Evolutionary conservation across 2,329 filamentous ascomycete genomes (phyloP), one percentile per base, ranked within the genome.

Genomic region (Trichoderma simmonsii): DNA sequence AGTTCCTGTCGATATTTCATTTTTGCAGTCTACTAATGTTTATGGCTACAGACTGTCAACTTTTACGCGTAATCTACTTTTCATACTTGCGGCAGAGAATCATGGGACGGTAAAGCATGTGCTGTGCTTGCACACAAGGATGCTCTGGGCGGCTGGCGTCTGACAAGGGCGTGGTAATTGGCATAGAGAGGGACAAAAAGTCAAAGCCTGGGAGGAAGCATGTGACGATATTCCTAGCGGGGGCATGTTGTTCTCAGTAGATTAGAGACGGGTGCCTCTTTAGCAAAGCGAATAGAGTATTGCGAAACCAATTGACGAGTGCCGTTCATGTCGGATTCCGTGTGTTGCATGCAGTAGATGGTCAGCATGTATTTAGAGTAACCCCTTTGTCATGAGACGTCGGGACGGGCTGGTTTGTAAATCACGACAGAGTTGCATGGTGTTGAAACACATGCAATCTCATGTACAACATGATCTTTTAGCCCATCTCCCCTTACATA

Each of bases 11-110:
- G 11, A 5, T 56, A 9, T 39, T 26, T 61, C 28, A 24, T 59
- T 21, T 3, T 21, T 30, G 30, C 36, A 56, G 18, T 18, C n/a
- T 18, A 36, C 71, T 75, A 51, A 74, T 51, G 12, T 28, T 34
- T 6, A 4, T 62, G 2, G 3, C 12, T 32, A 4, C 54, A 88
- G 86, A 89, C 87, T 36, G 87, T 89, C 83, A 89, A 87, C 79
- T 87, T 87, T 77, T 87, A 87, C 76, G 85, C 85, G 72, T 87
- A 82, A 81, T 73, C 39, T 63, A 26, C n/a, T 66, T 66, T 57
- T 54, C 57, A 43, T 59, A 69, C 57, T 70, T 70, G 69, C 39
- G 26, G 43, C 56, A 34, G 62, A 39, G 28, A 32, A 65, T 60
- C 56, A 67, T 60, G 54, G 65, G 48, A 26, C 34, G 61, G 57